Conservation (phyloP, 2,329 filamentous ascomycete species). For the Trichophyton simii region DNA sequence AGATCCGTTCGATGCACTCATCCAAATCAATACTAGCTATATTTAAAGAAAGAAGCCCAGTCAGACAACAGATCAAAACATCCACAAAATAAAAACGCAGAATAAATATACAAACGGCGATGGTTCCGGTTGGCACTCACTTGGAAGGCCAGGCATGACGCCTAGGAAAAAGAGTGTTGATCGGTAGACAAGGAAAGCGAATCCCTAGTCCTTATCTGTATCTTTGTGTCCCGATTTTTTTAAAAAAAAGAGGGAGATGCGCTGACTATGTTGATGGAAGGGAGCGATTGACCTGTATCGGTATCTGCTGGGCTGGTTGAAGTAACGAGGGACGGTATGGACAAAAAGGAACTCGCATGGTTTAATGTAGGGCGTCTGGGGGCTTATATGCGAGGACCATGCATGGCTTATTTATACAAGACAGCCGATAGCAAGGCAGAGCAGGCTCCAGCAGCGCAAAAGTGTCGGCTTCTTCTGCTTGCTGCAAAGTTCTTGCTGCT, state of each 20-base stretch:
- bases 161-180: not conserved
- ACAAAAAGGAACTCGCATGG: not conserved
- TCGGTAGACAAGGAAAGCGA: not conserved
- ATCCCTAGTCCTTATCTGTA: not conserved
- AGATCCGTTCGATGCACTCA: slow-evolving; percentile 92
- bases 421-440: not conserved
- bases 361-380: not conserved
- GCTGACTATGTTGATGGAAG: not conserved
- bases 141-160: slow-evolving; percentile 13
- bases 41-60: not conserved
- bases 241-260: not conserved
- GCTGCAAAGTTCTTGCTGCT: not conserved
- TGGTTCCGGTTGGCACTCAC: slow-evolving; percentile 6
- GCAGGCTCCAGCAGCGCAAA: not conserved
- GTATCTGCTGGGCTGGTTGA: not conserved
- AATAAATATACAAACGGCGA: not conserved
- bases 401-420: not conserved
- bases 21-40: slow-evolving; percentile 92
- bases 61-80: not conserved
- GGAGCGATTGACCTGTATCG: not conserved
- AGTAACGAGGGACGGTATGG: not conserved
- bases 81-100: too few relatives aligned
- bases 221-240: too few relatives aligned
- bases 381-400: not conserved
- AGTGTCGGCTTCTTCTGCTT: not conserved